These are phyloP conservation scores for Favolaschia claudopus DNA, from an alignment of 768 basidiomycete genomes.

Conservation along the genomic window DNA sequence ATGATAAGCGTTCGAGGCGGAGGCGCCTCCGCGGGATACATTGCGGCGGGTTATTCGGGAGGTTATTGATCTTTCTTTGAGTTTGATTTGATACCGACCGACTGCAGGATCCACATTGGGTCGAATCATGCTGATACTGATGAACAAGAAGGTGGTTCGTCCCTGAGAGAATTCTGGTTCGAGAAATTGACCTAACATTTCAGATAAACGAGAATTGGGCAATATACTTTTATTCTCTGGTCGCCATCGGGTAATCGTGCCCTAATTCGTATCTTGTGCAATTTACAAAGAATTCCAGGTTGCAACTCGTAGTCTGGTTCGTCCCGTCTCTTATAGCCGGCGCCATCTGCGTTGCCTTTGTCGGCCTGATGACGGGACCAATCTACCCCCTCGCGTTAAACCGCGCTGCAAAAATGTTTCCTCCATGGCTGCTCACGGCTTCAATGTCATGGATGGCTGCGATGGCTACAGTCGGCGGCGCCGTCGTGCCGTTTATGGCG, in stretches of 20 bases:
- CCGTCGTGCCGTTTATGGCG: conserved; percentile 74
- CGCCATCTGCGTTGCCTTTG: conserved; percentile 66
- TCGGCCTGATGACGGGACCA: conserved; percentile 76
- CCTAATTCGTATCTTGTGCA: neutral
- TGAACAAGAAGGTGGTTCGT: conserved; percentile 63
- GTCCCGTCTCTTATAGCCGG: conserved; percentile 72
- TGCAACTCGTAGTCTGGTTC: conserved; percentile 77
- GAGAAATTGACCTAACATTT: neutral
- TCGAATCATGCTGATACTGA: conserved; percentile 60
- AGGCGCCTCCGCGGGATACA: conserved; percentile 56
- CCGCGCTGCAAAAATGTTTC: conserved; percentile 70
- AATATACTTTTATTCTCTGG: conserved; percentile 56
- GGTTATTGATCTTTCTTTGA: neutral
- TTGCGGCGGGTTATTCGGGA: conserved; percentile 55
- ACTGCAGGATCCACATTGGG: conserved; percentile 59
- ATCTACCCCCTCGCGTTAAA: conserved; percentile 81
- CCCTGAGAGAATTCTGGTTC: too few species aligned
- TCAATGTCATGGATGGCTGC: conserved; percentile 74
- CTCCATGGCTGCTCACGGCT: conserved; percentile 69
- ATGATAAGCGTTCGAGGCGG: conserved; percentile 53
- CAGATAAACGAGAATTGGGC: conserved; percentile 62
- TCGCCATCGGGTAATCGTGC: conserved; percentile 55
- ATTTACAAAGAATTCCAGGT: conserved; percentile 38
- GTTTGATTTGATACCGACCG: neutral
- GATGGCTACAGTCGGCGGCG: conserved; percentile 75